A percentile compares a stretch with the other conserved stretches of the same genome.
Evolutionary conservation across 345 rosid genomes (phyloP).

Genomic region (Sisymbrium altissimum): DNA sequence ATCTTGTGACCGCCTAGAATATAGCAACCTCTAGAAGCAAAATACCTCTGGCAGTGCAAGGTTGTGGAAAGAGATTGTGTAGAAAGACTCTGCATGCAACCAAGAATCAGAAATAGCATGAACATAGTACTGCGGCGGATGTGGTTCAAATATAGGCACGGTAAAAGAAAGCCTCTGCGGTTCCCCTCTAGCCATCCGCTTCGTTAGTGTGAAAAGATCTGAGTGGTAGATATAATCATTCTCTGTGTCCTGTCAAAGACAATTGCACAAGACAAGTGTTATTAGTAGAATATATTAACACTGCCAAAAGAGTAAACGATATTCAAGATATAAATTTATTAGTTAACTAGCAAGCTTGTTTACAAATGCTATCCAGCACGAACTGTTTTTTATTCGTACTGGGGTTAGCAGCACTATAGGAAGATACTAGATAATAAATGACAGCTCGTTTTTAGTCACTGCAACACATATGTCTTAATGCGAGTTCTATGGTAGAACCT

Average conservation of each 20-base stretch:
- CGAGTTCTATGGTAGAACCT: constrained; percentile 44
- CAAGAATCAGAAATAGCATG: constrained; percentile 98
- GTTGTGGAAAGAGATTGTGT: constrained; percentile 87
- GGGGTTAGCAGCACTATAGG: neutral
- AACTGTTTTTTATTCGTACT: neutral
- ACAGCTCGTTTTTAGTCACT: constrained; percentile 15
- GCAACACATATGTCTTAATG: constrained; percentile 1
- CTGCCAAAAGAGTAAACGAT: constrained; percentile 2
- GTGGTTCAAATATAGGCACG: constrained; percentile 97
- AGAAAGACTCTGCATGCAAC: constrained; percentile 92
- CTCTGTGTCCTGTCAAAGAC: constrained; percentile 76
- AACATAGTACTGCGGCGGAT: constrained; percentile 94
- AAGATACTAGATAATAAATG: neutral
- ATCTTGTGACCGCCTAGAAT: neutral
- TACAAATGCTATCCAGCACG: constrained; percentile 1
- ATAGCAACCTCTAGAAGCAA: constrained; percentile 11
- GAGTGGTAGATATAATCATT: constrained; percentile 97
- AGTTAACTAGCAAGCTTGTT: constrained; percentile 4
- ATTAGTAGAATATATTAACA: constrained; percentile 4
- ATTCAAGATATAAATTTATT: neutral
- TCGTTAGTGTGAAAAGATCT: constrained; percentile 86
- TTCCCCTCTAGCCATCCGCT: constrained; percentile 79
- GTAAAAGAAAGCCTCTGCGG: constrained; percentile 91
- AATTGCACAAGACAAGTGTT: constrained; percentile 13
- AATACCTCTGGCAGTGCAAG: constrained; percentile 83